Conservation (phyloP, 73 alveolate genomes). For the Effrenium voratum region DNA sequence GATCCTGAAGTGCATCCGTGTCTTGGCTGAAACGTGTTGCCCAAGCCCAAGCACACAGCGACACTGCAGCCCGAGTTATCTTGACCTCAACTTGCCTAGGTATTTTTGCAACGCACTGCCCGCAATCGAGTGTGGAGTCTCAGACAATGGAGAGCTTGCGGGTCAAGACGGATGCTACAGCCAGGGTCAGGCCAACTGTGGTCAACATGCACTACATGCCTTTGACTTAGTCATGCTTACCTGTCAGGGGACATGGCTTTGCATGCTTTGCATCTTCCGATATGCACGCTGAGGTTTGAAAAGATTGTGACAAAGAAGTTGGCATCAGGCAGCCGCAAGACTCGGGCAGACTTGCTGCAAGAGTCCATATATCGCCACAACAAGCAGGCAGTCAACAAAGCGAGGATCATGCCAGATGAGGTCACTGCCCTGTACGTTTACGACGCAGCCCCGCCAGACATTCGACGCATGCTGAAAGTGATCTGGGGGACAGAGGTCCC, state of each 20-base stretch:
- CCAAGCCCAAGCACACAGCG: too few species aligned
- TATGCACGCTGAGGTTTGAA: too few species aligned
- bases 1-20: neutral
- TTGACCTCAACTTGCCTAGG: neutral
- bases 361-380: constrained; percentile 1
- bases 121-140: neutral
- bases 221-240: too few species aligned
- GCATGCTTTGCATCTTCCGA: too few species aligned
- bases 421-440: neutral
- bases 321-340: neutral
- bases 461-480: neutral
- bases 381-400: neutral
- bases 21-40: neutral
- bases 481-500: constrained; percentile 53
- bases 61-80: neutral
- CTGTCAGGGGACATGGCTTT: too few species aligned
- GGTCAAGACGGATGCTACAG: constrained; percentile 21
- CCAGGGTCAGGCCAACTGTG: constrained; percentile 15
- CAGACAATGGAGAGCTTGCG: constrained; percentile 37
- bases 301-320: neutral
- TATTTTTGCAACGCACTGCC: neutral
- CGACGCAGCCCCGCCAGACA: neutral
- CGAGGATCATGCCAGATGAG: neutral
- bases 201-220: constrained; percentile 17
- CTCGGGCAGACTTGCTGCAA: neutral